Evolutionary conservation across 2,329 filamentous ascomycete genomes (phyloP), one percentile per base, ranked within the genome.

Genomic region (Trichophaea hybrida): DNA sequence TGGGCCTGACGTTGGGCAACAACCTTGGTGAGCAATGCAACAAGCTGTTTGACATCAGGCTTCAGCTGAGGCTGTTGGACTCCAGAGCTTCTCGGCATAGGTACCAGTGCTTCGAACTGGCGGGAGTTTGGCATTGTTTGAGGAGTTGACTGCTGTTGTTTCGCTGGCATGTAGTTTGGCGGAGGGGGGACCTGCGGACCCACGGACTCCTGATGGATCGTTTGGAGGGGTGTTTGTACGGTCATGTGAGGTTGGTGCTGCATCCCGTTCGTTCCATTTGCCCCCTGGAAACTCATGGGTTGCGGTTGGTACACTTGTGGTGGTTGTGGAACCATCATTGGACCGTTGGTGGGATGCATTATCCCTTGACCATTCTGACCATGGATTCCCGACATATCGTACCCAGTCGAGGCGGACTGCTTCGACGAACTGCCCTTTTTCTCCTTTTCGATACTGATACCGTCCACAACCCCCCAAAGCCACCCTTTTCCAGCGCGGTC

Each of bases 401-500:
- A 31, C 8, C 24, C 35, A 5, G 48, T 13, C 12, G 53, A 7
- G 17, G 15, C 13, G 3, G 53, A 10, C 15, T n/a, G 10, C 44
- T 32, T 37, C 43, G n/a, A 7, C 12, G 44, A 5, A 49, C 10
- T 35, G 1, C 17, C 31, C 68, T 79, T 79, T 70, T 79, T 80
- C 64, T 78, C 76, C 65, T 78, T 80, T 64, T 80, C 78, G 55
- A 80, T 78, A 1, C 76, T 76, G 1, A 76, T 73, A 24, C 77
- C 75, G 7, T 74, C 72, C 34, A 77, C 75, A 66, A 81, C 75
- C 6, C 73, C 73, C 79, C 79, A 82, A 59, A 78, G 73, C 70
- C 75, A 79, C 13, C 79, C 79, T 68, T 81, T 81, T 37, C 79
- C 79, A 59, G 72, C 72, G 48, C 71, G 76, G 56, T 78, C 75